Conservation (phyloP, 305 asterid genomes). For the Solanum aculeatissimum region DNA sequence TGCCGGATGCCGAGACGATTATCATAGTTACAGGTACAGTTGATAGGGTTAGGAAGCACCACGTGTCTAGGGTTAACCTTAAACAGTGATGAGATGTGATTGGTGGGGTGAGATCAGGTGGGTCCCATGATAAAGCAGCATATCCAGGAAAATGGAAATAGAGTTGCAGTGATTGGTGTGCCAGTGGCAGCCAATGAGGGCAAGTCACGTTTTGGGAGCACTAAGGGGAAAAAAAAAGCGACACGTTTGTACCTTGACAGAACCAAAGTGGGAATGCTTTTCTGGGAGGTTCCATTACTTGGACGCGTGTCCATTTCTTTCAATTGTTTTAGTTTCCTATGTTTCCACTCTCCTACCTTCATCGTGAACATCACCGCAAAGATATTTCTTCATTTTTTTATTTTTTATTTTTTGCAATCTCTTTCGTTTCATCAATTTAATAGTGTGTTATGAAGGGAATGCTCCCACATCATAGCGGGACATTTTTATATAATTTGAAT, state of each 20-base stretch:
- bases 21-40: constrained; percentile 1
- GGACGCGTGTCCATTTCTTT: constrained; percentile 28
- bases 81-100: constrained; percentile 9
- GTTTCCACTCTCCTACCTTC: not conserved
- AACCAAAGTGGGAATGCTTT: constrained; percentile 23
- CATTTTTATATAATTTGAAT: too few relatives aligned
- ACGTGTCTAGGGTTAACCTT: constrained; percentile 31
- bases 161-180: constrained; percentile 2
- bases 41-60: constrained; percentile 3
- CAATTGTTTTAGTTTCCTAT: not conserved
- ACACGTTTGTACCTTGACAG: constrained; percentile 17
- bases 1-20: constrained; percentile 3
- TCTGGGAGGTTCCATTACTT: constrained; percentile 9
- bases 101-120: constrained; percentile 16
- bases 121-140: constrained; percentile 18
- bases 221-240: constrained; percentile 3
- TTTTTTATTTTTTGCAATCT: too few relatives aligned
- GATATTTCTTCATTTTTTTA: not conserved
- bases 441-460: too few relatives aligned
- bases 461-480: too few relatives aligned
- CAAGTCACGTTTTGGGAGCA: constrained; percentile 17
- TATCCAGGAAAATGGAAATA: constrained; percentile 6
- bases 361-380: not conserved
- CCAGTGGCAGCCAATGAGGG: not conserved
- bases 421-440: too few relatives aligned